Conservation (phyloP, 164 flowering plant species). For the Vitis labrusca region DNA sequence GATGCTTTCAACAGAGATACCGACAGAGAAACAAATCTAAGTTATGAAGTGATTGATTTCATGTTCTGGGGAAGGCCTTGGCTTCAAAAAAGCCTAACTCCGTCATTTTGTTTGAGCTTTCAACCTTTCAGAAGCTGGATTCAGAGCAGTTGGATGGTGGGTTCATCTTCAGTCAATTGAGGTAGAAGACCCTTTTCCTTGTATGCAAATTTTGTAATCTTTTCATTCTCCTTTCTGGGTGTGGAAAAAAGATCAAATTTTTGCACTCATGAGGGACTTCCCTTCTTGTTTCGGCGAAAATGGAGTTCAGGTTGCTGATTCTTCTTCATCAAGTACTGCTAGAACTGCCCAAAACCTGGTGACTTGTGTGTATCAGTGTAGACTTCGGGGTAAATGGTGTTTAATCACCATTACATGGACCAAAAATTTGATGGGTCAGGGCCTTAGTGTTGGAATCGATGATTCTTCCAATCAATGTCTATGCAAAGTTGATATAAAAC, state of each 20-base stretch:
- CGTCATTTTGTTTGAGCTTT: no score
- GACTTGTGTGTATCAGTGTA: constrained; percentile 48
- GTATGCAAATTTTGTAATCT: not conserved
- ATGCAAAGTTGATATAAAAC: constrained; percentile 57
- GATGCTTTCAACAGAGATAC: no score
- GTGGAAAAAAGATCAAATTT: not conserved
- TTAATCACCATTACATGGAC: constrained; percentile 52
- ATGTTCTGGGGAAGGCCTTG: no score
- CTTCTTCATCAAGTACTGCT: constrained; percentile 37
- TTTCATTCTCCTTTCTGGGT: not conserved
- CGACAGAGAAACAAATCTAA: no score
- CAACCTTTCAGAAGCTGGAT: constrained; percentile 6
- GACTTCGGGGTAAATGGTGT: constrained; percentile 38
- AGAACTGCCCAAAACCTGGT: constrained; percentile 51
- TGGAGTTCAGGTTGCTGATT: constrained; percentile 54
- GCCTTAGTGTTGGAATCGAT: constrained; percentile 46
- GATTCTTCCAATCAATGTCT: constrained; percentile 40
- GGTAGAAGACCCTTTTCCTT: constrained; percentile 10
- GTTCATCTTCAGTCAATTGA: constrained; percentile 6
- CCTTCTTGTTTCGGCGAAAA: constrained; percentile 64
- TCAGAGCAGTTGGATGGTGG: constrained; percentile 11
- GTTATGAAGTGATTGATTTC: no score
- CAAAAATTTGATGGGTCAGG: constrained; percentile 63
- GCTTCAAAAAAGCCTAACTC: not conserved
- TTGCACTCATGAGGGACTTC: constrained; percentile 42